Evolutionary conservation across 495 filamentous ascomycete genomes (phyloP).

Genomic region (Aspergillus mulundensis): DNA sequence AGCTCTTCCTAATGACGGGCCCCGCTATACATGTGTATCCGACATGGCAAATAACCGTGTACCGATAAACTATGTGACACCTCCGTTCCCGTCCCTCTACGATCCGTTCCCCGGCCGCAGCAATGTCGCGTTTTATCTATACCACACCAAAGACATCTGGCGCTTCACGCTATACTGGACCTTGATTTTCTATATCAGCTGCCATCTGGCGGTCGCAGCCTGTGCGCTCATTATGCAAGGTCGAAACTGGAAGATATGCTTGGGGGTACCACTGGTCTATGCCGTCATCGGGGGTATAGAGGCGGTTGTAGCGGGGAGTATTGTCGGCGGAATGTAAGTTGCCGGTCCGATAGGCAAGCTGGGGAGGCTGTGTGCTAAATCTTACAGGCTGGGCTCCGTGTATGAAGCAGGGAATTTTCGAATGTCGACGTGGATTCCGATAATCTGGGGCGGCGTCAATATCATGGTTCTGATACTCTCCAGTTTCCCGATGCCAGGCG

Average conservation of each 20-base stretch:
- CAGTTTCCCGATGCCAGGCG: slow-evolving; percentile 94
- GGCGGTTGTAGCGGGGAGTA: slow-evolving; percentile 78
- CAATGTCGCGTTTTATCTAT: slow-evolving; percentile 61
- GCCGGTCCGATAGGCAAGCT: not conserved
- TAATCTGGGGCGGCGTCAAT: slow-evolving; percentile 90
- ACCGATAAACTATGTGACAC: slow-evolving; percentile 65
- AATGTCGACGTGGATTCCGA: slow-evolving; percentile 97
- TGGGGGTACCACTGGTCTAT: slow-evolving; percentile 74
- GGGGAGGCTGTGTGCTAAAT: slow-evolving; percentile 4
- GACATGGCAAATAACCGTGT: slow-evolving; percentile 45
- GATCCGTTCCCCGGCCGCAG: slow-evolving; percentile 58
- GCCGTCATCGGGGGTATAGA: slow-evolving; percentile 71
- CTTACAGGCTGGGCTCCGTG: slow-evolving; percentile 70
- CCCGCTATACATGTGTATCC: not conserved
- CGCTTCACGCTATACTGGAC: slow-evolving; percentile 92
- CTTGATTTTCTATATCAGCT: slow-evolving; percentile 42
- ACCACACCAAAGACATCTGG: slow-evolving; percentile 79
- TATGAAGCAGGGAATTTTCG: slow-evolving; percentile 84
- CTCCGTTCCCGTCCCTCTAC: slow-evolving; percentile 85
- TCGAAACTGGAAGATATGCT: slow-evolving; percentile 68
- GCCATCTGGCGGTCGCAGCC: slow-evolving; percentile 52
- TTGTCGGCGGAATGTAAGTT: slow-evolving; percentile 84
- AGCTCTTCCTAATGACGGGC: slow-evolving; percentile 8
- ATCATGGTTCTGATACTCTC: slow-evolving; percentile 85
- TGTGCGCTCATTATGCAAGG: slow-evolving; percentile 71